These are phyloP conservation scores for Dacryopinax primogenitus DNA, from an alignment of 768 basidiomycete species.

Conservation along the genomic window DNA sequence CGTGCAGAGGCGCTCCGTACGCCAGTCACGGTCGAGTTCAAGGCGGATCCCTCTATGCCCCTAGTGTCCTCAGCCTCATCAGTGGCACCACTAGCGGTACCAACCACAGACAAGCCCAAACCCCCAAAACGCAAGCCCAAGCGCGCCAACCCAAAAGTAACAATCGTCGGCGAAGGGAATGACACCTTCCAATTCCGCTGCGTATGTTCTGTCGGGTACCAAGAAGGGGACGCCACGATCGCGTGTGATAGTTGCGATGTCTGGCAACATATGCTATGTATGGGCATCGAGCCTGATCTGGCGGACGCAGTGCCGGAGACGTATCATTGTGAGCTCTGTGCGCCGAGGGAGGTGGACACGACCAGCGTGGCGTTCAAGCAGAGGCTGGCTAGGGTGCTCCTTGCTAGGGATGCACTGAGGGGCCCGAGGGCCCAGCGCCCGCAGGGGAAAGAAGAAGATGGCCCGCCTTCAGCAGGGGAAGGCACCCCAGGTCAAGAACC, in stretches of 20 bases:
- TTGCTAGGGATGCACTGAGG: not conserved
- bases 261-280: constrained; percentile 3
- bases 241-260: not conserved
- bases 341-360: constrained; percentile 4
- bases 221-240: not conserved
- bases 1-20: not conserved
- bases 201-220: not conserved
- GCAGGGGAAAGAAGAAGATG: too few relatives aligned
- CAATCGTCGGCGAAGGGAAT: not conserved
- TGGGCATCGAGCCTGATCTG: not conserved
- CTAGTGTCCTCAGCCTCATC: not conserved
- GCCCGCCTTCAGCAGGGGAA: not conserved
- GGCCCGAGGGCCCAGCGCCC: too few relatives aligned
- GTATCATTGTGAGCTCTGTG: not conserved
- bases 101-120: not conserved
- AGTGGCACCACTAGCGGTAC: not conserved
- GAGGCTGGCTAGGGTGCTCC: not conserved
- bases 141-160: not conserved
- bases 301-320: not conserved
- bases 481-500: not conserved
- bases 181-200: not conserved
- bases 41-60: not conserved
- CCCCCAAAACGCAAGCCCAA: not conserved
- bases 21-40: not conserved
- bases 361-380: not conserved